Conservation (phyloP, 129 eudicot genomes). For the Centrapalus pauciflorus region DNA sequence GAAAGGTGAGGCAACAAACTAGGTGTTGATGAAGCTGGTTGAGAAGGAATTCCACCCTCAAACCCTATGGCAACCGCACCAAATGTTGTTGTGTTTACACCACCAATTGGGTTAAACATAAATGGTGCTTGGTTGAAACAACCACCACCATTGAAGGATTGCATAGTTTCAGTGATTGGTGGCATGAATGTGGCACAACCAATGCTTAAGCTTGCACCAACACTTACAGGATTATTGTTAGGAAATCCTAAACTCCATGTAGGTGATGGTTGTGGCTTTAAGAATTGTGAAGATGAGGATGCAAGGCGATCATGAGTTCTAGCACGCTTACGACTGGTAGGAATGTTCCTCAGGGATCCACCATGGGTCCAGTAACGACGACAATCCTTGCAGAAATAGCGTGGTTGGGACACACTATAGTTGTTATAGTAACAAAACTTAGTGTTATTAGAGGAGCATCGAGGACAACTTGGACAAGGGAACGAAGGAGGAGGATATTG, state of each 20-base stretch:
- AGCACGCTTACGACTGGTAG: constrained; percentile 20
- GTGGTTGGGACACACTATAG: constrained; percentile 22
- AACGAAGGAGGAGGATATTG: constrained; percentile 16
- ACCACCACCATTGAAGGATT: constrained; percentile 5
- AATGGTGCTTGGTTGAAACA: background rate
- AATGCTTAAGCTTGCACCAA: background rate
- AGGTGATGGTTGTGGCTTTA: background rate
- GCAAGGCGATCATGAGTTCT: background rate
- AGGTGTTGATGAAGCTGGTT: constrained; percentile 5
- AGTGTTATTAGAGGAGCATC: constrained; percentile 23
- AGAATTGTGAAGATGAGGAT: background rate
- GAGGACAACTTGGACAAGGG: constrained; percentile 26
- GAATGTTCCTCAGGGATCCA: constrained; percentile 24
- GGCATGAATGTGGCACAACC: constrained; percentile 12
- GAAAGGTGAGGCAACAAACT: background rate
- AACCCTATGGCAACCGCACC: constrained; percentile 4
- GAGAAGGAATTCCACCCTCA: background rate
- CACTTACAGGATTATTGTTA: background rate
- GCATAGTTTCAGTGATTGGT: background rate
- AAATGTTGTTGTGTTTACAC: constrained; percentile 13
- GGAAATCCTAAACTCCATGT: background rate
- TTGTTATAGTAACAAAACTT: constrained; percentile 32
- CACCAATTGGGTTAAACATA: constrained; percentile 2
- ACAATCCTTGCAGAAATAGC: constrained; percentile 23
- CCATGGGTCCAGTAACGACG: constrained; percentile 35